Percentiles rank a stretch among this genome's conserved stretches.
These are phyloP conservation scores for Cutaneotrichosporon sp. DNA, from an alignment of 1,284 basidiomycete genomes.

Conservation along the genomic window DNA sequence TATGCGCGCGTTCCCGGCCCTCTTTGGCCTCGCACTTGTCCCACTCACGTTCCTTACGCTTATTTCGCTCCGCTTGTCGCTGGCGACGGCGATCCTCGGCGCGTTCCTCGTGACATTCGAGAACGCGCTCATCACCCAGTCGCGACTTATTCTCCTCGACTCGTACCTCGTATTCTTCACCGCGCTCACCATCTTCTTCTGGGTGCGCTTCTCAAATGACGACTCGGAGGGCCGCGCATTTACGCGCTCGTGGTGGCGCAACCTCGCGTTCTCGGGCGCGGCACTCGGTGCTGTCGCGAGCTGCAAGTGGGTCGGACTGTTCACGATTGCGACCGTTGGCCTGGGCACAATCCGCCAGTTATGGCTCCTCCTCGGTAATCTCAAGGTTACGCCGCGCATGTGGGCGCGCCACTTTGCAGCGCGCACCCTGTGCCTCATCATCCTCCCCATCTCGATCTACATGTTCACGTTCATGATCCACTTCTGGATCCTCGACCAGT, in stretches of 20 bases:
- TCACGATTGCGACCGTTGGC: slow-evolving; percentile 96
- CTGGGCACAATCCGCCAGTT: slow-evolving; percentile 80
- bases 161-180: slow-evolving; percentile 98
- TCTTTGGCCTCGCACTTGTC: slow-evolving; percentile 84
- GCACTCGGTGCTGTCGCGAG: slow-evolving; percentile 86
- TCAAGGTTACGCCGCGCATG: slow-evolving; percentile 70
- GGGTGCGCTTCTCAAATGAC: slow-evolving; percentile 88
- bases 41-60: slow-evolving; percentile 92
- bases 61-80: slow-evolving; percentile 83
- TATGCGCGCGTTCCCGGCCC: slow-evolving; percentile 89
- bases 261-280: slow-evolving; percentile 83
- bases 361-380: slow-evolving; percentile 86
- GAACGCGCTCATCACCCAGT: slow-evolving; percentile 93
- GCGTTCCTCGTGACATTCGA: slow-evolving; percentile 92
- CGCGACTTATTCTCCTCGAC: slow-evolving; percentile 93
- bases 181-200: slow-evolving; percentile 79
- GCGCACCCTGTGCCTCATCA: slow-evolving; percentile 82
- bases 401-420: slow-evolving; percentile 85
- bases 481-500: slow-evolving; percentile 80
- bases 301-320: slow-evolving; percentile 98
- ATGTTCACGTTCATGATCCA: slow-evolving; percentile 95
- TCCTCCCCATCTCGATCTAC: slow-evolving; percentile 82
- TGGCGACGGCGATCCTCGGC: slow-evolving; percentile 84
- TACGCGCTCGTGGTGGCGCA: slow-evolving; percentile 84
- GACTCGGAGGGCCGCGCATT: slow-evolving; percentile 69